Evolutionary conservation across 1,284 basidiomycete genomes (phyloP), one percentile per base, ranked within the genome.

Genomic region (Xerocomus nothofagi): DNA sequence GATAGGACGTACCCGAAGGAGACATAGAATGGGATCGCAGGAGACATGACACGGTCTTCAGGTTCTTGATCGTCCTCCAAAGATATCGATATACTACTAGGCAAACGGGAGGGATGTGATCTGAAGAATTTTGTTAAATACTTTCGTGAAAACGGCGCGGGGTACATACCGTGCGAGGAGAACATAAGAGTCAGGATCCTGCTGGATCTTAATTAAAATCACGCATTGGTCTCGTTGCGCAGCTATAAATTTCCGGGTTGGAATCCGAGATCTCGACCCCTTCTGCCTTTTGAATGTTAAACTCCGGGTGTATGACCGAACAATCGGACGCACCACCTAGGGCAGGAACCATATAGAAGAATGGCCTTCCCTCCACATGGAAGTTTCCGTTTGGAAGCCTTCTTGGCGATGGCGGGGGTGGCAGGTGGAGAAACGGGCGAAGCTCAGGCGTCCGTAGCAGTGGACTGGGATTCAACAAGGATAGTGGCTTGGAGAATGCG

Each of bases 341-440:
- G n/a, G n/a, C n/a, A n/a, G n/a, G n/a, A n/a, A n/a, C n/a, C n/a
- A n/a, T n/a, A n/a, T n/a, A 26, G 77, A 62, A 47, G 70, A 60
- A 50, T 83, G 86, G 26, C 55, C 34, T 67, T 67, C n/a, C 67
- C 83, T 20, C 68, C 84, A 63, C 91, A 88, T 47, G 80, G 74
- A 48, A 88, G 74, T 64, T 86, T 89, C 88, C 88, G 91, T 65
- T 84, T 88, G 39, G 82, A 86, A 47, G 84, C 71, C 73, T 90
- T 91, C 78, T 90, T 91, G 58, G 56, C 58, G 7, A 66, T 55
- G 5, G 53, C 45, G 2, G 56, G 44, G 5, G 23, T 18, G 4
- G 44, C 18, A 3, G 53, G 31, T 18, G 52, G 44, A 2, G 49
- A 37, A 47, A 44, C 45, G 23, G 58, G 36, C 1, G 53, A 49